phyloP scores from a whole-genome alignment of 306 rosid genomes.

The Cucurbita maxima region DNA sequence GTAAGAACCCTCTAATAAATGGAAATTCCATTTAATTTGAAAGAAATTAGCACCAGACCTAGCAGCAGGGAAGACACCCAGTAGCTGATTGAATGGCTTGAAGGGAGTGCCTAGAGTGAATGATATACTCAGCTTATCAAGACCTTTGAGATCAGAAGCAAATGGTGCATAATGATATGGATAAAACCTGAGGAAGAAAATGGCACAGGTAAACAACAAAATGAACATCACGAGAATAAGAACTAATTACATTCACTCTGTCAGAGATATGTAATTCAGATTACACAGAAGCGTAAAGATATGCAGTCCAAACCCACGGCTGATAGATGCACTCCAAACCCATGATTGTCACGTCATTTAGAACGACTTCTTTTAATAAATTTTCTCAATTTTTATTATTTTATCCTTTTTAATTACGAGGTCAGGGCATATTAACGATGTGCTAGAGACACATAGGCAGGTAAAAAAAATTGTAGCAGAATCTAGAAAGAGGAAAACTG shows the following conservation, averaged over 20 bases:
- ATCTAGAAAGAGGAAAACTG: no score
- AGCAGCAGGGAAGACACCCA: constrained; percentile 97
- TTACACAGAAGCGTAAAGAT: no score
- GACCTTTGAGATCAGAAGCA: constrained; percentile 90
- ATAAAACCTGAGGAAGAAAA: constrained; percentile 59
- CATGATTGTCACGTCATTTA: no score
- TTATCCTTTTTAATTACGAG: no score
- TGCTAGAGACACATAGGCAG: no score
- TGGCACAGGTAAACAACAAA: neutral
- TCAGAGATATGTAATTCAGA: neutral
- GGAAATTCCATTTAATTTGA: neutral
- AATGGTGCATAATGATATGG: constrained; percentile 97
- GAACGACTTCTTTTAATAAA: no score
- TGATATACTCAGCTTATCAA: constrained; percentile 45
- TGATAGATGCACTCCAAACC: no score
- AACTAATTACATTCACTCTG: neutral
- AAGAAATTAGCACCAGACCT: constrained; percentile 33
- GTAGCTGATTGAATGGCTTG: constrained; percentile 92
- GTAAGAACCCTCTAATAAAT: neutral
- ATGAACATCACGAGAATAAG: neutral
- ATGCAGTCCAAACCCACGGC: no score
- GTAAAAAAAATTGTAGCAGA: no score
- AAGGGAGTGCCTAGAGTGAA: constrained; percentile 72
- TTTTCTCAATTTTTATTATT: no score
- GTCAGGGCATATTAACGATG: no score